These are phyloP conservation scores for Wickerhamomyces strasburgensis DNA, from an alignment of 805 yeast species.

Conservation along the genomic window DNA sequence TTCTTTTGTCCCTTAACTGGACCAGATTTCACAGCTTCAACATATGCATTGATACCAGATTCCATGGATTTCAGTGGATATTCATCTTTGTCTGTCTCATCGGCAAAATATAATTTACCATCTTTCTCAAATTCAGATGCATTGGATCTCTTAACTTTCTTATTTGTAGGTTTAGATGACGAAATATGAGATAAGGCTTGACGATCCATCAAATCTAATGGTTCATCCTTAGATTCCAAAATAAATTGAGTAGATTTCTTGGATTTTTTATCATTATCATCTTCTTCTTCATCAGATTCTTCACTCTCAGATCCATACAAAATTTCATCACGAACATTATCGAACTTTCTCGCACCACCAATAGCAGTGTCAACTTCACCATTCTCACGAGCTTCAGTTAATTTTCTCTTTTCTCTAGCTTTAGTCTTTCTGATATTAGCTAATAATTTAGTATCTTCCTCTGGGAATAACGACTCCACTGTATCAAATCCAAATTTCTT, in stretches of 20 bases:
- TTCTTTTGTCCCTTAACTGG: constrained; percentile 93
- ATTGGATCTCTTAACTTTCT: constrained; percentile 41
- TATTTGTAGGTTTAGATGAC: constrained; percentile 71
- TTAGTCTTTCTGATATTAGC: constrained; percentile 81
- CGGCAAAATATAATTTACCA: constrained; percentile 56
- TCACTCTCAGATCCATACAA: constrained; percentile 67
- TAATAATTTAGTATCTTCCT: constrained; percentile 77
- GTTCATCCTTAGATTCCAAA: constrained; percentile 68
- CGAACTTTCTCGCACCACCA: constrained; percentile 47
- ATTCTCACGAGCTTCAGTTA: constrained; percentile 38
- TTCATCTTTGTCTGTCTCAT: constrained; percentile 32
- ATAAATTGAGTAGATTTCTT: constrained; percentile 54
- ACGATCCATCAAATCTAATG: constrained; percentile 84
- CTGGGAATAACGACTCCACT: constrained; percentile 84
- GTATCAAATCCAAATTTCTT: constrained; percentile 87
- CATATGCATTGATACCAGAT: constrained; percentile 81
- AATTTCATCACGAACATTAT: constrained; percentile 91
- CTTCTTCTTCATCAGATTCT: constrained; percentile 40
- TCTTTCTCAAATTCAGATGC: constrained; percentile 33
- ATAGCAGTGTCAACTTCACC: constrained; percentile 22
- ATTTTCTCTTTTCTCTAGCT: constrained; percentile 78
- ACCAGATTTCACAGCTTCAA: constrained; percentile 89
- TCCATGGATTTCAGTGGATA: constrained; percentile 44
- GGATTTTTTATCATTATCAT: constrained; percentile 26
- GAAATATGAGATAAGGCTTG: constrained; percentile 84